Evolutionary conservation across 2,329 filamentous ascomycete genomes (phyloP), one percentile per base, ranked within the genome.

Genomic region (Macrophomina pseudophaseolina): DNA sequence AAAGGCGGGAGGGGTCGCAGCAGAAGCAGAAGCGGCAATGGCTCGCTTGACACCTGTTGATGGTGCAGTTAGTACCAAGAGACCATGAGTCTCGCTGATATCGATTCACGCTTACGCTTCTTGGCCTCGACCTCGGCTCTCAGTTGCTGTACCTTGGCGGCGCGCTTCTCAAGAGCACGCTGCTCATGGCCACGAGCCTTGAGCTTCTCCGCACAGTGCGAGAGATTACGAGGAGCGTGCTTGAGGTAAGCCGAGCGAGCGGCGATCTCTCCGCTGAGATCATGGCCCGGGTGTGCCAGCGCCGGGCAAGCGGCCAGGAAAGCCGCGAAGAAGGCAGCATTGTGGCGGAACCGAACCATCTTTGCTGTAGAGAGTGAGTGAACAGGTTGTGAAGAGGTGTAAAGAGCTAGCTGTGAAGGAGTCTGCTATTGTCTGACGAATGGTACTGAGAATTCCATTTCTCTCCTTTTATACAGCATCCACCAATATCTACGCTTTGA

Each of bases 191-290:
- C 60, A 16, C 60, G 49, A 14, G 28, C 48, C 60, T 53, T 40
- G 33, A 64, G 46, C 60, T 64, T 64, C 48, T 52, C 60, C 11
- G 60, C 60, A n/a, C 60, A 64, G 11, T 64, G 60, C 5, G 60
- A 64, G 14, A 64, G 38, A 18, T 64, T 48, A 0, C 60, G 60
- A 16, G 60, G 60, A 32, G 48, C 46, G n/a, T 64, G 46, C 23
- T 53, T 64, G 33, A 64, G 60, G 46, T 64, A 64, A 2, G 49
- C 49, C 38, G 60, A 33, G 16, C 60, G 60, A 9, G 46, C 48
- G 23, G 60, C 60, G 28, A 64, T 64, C 60, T 64, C 60, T 33
- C 44, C 18, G 12, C 53, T 48, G 4, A 64, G 48, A 33, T 48
- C 53, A 12, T 64, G 60, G 11, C 60, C 60, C 28, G 60, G 48